Percentiles rank a stretch among this genome's conserved stretches.
Conservation (phyloP, 306 rosid species). For the Hippophae rhamnoides region DNA sequence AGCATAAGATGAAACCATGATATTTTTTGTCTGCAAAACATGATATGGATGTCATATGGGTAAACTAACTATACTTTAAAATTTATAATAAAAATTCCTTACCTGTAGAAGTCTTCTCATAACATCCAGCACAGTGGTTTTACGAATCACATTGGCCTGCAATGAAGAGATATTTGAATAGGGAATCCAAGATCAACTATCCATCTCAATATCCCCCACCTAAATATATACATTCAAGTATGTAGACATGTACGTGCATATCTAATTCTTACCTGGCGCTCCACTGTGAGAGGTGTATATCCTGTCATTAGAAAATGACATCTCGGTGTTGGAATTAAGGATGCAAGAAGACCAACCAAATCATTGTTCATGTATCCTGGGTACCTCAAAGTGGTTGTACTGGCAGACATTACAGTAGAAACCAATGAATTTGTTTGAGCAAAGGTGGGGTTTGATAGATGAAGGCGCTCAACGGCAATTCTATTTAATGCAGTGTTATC, state of each 20-base stretch:
- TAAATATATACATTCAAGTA: neutral
- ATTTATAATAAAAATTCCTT: slow-evolving; percentile 19
- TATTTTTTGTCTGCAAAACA: slow-evolving; percentile 75
- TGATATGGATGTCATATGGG: slow-evolving; percentile 18
- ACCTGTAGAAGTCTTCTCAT: slow-evolving; percentile 99
- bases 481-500: slow-evolving; percentile 95
- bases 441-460: slow-evolving; percentile 92
- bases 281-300: slow-evolving; percentile 94
- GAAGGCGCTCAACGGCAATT: slow-evolving; percentile 97
- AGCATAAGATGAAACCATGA: slow-evolving; percentile 98
- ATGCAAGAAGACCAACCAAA: slow-evolving; percentile 97
- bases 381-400: slow-evolving; percentile 93
- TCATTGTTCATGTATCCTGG: slow-evolving; percentile 99
- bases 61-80: slow-evolving; percentile 3
- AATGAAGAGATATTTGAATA: slow-evolving; percentile 20
- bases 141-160: slow-evolving; percentile 92
- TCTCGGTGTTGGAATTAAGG: slow-evolving; percentile 93
- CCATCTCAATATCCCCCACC: slow-evolving; percentile 1
- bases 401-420: slow-evolving; percentile 98
- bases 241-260: neutral
- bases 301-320: slow-evolving; percentile 99
- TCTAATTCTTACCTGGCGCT: slow-evolving; percentile 64
- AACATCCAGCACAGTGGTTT: slow-evolving; percentile 97
- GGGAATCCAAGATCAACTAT: slow-evolving; percentile 1
- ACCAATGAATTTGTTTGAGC: slow-evolving; percentile 95